Evolutionary conservation across 2,329 filamentous ascomycete genomes (phyloP).

Genomic region (Sarocladium brachiariae): DNA sequence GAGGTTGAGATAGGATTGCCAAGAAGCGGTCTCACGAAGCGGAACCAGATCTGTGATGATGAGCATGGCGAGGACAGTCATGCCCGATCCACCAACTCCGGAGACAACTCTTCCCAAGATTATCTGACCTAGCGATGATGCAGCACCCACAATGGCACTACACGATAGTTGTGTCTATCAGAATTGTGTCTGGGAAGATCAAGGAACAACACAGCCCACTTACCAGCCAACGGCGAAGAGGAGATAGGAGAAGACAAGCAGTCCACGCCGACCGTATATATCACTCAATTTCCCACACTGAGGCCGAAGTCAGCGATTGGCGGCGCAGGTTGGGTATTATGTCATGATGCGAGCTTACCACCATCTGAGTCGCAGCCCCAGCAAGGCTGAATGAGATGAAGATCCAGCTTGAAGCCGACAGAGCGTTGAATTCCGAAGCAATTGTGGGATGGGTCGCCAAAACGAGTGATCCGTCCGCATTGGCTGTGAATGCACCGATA

Average conservation of each 20-base stretch:
- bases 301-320: too few relatives aligned
- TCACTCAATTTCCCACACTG: constrained; percentile 20
- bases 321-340: too few relatives aligned
- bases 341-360: too few relatives aligned
- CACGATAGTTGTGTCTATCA: too few relatives aligned
- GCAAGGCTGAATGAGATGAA: constrained; percentile 26
- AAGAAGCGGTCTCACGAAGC: constrained; percentile 61
- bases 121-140: background rate
- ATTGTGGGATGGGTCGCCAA: constrained; percentile 59
- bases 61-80: constrained; percentile 1
- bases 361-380: constrained; percentile 23
- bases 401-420: constrained; percentile 44
- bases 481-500: constrained; percentile 52
- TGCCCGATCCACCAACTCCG: background rate
- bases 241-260: constrained; percentile 15
- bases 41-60: constrained; percentile 57
- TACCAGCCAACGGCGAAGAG: constrained; percentile 17
- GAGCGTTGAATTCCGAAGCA: constrained; percentile 51
- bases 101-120: background rate
- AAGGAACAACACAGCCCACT: too few relatives aligned
- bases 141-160: background rate
- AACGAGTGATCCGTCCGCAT: constrained; percentile 57
- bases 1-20: constrained; percentile 68
- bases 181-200: too few relatives aligned
- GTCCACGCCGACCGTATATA: constrained; percentile 17